Evolutionary conservation across 805 yeast genomes (phyloP).

Genomic region (Saturnispora besseyi): DNA sequence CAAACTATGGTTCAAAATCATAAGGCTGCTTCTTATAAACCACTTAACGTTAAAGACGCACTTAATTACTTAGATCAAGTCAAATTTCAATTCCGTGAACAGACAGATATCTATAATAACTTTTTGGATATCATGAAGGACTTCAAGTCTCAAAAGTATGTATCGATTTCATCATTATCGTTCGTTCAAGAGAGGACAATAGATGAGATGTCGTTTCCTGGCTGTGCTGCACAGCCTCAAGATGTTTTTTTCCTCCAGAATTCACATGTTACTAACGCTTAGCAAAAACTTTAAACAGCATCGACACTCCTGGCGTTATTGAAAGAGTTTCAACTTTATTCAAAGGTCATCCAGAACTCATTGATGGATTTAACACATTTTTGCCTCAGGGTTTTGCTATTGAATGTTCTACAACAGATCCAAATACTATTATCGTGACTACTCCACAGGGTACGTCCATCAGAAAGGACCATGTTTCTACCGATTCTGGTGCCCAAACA

Average conservation of each 20-base stretch:
- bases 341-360: constrained; percentile 85
- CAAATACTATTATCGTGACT: constrained; percentile 86
- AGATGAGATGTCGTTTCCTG: background rate
- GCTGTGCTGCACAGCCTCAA: constrained; percentile 7
- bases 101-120: constrained; percentile 93
- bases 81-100: constrained; percentile 80
- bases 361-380: constrained; percentile 96
- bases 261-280: constrained; percentile 17
- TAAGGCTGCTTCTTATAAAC: constrained; percentile 43
- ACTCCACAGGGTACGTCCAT: constrained; percentile 90
- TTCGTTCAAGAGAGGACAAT: too few relatives aligned
- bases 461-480: constrained; percentile 43
- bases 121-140: constrained; percentile 98
- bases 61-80: constrained; percentile 92
- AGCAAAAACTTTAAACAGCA: constrained; percentile 28
- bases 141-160: constrained; percentile 82
- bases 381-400: constrained; percentile 94
- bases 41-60: constrained; percentile 93
- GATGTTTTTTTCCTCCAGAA: background rate
- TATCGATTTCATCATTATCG: constrained; percentile 10
- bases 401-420: constrained; percentile 89
- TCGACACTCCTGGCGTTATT: constrained; percentile 97
- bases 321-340: constrained; percentile 88
- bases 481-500: constrained; percentile 5
- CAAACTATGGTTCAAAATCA: constrained; percentile 12